Evolutionary conservation across 2,329 filamentous ascomycete species (phyloP).

Genomic region (Pestalotiopsis fici): DNA sequence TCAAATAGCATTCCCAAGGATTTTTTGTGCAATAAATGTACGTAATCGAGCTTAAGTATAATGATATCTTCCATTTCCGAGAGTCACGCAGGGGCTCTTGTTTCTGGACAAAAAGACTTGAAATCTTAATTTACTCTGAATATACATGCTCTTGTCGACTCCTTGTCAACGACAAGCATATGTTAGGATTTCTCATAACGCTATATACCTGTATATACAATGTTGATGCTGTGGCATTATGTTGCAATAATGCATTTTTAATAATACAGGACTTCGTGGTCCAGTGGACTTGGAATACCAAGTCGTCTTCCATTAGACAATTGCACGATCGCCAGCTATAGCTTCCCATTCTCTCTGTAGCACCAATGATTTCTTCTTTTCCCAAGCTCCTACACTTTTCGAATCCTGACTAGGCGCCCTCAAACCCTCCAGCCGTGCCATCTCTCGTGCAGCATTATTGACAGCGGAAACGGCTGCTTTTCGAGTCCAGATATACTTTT

Average conservation of each 20-base stretch:
- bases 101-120: too few species aligned
- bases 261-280: not conserved
- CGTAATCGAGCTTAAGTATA: too few species aligned
- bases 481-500: slow-evolving; percentile 24
- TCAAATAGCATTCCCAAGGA: too few species aligned
- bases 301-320: not conserved
- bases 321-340: slow-evolving; percentile 17
- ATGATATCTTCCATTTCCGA: too few species aligned
- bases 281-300: not conserved
- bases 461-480: slow-evolving; percentile 33
- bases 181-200: too few species aligned
- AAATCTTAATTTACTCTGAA: too few species aligned
- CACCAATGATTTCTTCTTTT: slow-evolving; percentile 17
- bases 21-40: too few species aligned
- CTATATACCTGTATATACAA: too few species aligned
- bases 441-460: slow-evolving; percentile 23
- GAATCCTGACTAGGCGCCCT: slow-evolving; percentile 16
- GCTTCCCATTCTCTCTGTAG: slow-evolving; percentile 27
- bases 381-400: slow-evolving; percentile 14
- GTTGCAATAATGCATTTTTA: not conserved
- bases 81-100: too few species aligned
- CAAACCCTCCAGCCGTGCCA: slow-evolving; percentile 18
- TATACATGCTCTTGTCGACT: too few species aligned
- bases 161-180: too few species aligned
- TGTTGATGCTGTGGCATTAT: too few species aligned